Conservation (phyloP, 106 monocot genomes). For the Dendrobium huoshanense region DNA sequence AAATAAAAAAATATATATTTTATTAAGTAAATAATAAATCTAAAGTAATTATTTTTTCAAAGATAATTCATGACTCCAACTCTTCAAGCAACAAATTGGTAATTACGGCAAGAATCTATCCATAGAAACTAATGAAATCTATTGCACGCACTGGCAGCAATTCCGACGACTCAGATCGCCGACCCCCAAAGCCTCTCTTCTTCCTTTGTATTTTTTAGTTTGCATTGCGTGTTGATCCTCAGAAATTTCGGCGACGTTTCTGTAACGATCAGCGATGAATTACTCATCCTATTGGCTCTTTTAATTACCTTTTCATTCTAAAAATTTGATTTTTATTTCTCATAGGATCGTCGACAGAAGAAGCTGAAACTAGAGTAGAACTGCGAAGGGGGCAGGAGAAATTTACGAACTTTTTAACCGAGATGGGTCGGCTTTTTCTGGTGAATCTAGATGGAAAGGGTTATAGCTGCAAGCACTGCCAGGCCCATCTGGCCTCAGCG, state of each 20-base stretch:
- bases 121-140: too few relatives aligned
- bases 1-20: too few relatives aligned
- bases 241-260: background rate
- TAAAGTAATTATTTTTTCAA: too few relatives aligned
- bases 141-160: too few relatives aligned
- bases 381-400: background rate
- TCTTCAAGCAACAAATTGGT: too few relatives aligned
- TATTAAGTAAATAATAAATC: too few relatives aligned
- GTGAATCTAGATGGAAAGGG: conserved; percentile 52
- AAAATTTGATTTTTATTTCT: background rate
- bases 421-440: conserved; percentile 57
- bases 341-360: background rate
- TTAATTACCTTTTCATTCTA: background rate
- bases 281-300: background rate
- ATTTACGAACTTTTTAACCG: background rate
- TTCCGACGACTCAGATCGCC: too few relatives aligned
- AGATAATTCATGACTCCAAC: too few relatives aligned
- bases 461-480: conserved; percentile 78
- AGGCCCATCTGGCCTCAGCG: conserved; percentile 21
- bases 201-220: background rate
- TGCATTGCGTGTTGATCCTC: background rate
- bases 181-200: background rate
- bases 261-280: background rate
- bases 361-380: background rate
- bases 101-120: too few relatives aligned